Base-by-base conservation (phyloP, 495 filamentous ascomycete species). In the Glutinoglossum americanum region DNA sequence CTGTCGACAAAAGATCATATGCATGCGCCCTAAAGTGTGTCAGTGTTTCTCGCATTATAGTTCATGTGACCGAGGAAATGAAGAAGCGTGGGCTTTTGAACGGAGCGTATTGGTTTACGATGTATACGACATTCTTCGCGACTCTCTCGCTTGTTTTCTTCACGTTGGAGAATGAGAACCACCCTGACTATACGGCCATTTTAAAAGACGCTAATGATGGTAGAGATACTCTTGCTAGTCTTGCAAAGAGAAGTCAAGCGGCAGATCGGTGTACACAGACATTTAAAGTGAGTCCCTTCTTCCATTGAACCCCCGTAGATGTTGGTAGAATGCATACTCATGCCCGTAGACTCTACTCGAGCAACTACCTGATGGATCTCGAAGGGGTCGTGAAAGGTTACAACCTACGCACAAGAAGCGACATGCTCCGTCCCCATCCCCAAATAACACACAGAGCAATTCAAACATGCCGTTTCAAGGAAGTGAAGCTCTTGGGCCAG, bases 41-140 rank as follows among this genome's bases (percentile, higher is more conserved):
- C 56, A 86, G 81, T 62, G 87, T 95, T 1, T 89, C 89, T 21
- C 80, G 92, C 27, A 97, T 95, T 64, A 92, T 98, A 57, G 80
- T 97, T 35, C 90, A 94, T 67, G 92, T 94, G 59, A 86, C 84
- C 1, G 80, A 79, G 28, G 84, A 92, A 61, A 96, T 97, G 80
- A 87, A 89, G 60, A 84, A 81, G 64, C 76, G 81, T 61, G 82
- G 81, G 0, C 73, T 93, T 11, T 76, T 98, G 25, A 84, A 85
- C 62, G 92, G 92, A 0, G 85, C 89, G 0, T 94, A 89, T 70
- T 98, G 92, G 92, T 96, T 95, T 63, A 85, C 84, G 51, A 87
- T 95, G 71, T 97, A 96, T 62, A 94, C 92, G 1, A 85, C 87
- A 15, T 97, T 95, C 70, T 97, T 95, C 67, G 83, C 89, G 25